phyloP scores from a whole-genome alignment of 1,284 basidiomycete genomes.

The Paramarasmius palmivorus region DNA sequence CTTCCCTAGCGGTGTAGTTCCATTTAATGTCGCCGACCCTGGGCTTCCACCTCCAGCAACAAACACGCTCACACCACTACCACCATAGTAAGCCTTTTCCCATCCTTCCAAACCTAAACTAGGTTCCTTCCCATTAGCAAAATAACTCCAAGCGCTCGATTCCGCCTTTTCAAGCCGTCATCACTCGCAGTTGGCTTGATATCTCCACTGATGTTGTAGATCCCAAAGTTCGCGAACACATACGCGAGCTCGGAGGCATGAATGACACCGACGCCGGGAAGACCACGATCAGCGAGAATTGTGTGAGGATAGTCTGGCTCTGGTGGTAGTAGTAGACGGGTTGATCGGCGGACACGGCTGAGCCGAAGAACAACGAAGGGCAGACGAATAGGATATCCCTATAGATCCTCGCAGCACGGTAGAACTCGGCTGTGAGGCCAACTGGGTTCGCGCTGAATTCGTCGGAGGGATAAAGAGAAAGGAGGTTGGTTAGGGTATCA shows the following conservation, averaged over 20 bases:
- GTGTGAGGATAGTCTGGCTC: background rate
- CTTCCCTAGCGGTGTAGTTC: background rate
- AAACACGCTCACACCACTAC: background rate
- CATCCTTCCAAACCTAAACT: background rate
- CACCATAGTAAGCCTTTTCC: background rate
- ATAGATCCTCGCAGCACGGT: slow-evolving; percentile 3
- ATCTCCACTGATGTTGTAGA: background rate
- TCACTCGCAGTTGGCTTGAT: background rate
- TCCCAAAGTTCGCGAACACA: slow-evolving; percentile 1
- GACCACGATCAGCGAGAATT: background rate
- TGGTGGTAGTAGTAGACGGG: slow-evolving; percentile 4
- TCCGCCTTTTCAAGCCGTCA: background rate
- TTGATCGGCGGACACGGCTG: background rate
- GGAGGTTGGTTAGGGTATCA: background rate
- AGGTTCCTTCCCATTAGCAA: background rate
- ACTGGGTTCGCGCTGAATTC: background rate
- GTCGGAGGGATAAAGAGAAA: slow-evolving; percentile 3
- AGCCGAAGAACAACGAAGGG: slow-evolving; percentile 2
- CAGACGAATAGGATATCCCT: slow-evolving; percentile 1
- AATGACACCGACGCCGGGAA: slow-evolving; percentile 1
- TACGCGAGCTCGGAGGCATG: slow-evolving; percentile 2
- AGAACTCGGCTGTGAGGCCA: background rate
- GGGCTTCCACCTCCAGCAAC: background rate
- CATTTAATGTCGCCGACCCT: background rate
- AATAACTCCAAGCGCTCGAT: slow-evolving; percentile 2